Conservation (phyloP, 768 basidiomycete species). For the Lactifluus subvellereus region DNA sequence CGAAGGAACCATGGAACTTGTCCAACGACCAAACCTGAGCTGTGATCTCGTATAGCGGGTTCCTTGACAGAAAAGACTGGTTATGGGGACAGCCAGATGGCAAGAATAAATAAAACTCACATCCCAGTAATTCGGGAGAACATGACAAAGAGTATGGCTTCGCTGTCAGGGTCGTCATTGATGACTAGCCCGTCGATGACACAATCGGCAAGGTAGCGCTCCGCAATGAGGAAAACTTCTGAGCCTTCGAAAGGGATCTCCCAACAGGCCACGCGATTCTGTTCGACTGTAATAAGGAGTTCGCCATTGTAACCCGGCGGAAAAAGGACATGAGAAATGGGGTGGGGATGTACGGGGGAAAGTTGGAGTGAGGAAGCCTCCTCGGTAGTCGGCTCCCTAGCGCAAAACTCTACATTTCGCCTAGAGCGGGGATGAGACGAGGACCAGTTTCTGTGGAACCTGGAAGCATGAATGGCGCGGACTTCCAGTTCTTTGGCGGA, state of each 20-base stretch:
- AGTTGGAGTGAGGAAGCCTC: constrained; percentile 14
- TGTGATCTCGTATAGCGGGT: constrained; percentile 8
- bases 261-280: constrained; percentile 31
- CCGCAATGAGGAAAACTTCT: constrained; percentile 32
- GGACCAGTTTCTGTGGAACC: constrained; percentile 34
- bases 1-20: constrained; percentile 31
- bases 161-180: constrained; percentile 30
- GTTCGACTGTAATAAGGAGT: constrained; percentile 30
- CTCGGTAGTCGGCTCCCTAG: constrained; percentile 14
- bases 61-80: background rate
- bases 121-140: constrained; percentile 1
- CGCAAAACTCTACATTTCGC: constrained; percentile 27
- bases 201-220: constrained; percentile 22
- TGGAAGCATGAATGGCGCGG: constrained; percentile 32
- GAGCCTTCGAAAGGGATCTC: constrained; percentile 34
- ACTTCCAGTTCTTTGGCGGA: constrained; percentile 33
- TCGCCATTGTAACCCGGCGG: constrained; percentile 31
- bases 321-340: constrained; percentile 30
- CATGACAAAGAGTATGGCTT: constrained; percentile 27
- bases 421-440: constrained; percentile 27
- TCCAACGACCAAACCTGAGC: constrained; percentile 29
- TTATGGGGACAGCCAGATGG: background rate
- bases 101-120: background rate
- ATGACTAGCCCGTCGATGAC: constrained; percentile 29
- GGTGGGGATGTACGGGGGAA: constrained; percentile 15